Base-by-base conservation (phyloP, 1,139 yeast species). In the Yamadazyma sp. region DNA sequence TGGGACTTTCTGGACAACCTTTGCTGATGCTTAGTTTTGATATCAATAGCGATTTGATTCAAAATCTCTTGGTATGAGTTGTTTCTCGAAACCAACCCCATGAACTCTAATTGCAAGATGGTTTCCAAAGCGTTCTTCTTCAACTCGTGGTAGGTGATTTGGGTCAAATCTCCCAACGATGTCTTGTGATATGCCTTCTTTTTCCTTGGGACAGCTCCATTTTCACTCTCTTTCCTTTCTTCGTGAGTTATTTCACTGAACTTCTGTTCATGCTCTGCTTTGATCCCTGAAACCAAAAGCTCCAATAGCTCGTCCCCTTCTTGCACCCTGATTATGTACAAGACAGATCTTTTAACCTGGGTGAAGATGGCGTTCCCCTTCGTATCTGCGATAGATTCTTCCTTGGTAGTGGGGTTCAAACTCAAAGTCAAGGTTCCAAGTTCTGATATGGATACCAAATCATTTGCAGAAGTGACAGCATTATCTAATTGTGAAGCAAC, bases 31-130 rank as follows among this genome's bases (percentile, higher is more conserved):
- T 89, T 89, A 30, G 87, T 80, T 54, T 83, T 81, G 50, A 92
- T 88, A 49, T 94, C 97, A 39, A 76, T 65, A 0, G 96, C 96
- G 45, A 92, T 84, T 46, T 86, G 88, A 55, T 89, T 89, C 43
- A 92, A 64, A 18, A 92, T 59, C 17, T 77, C 82, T 57, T 92
- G 98, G 59, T 83, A 88, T 24, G 86, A 81, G 55, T 87, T 80
- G 16, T 73, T 67, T 42, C 95, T 73, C 2, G 84, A 68, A 10
- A 89, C 73, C 36, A 74, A 66, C 2, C 91, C 92, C 58, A 79
- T 65, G 1, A 75, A 60, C 56, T 91, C 98, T 39, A 92, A 67
- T 50, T 88, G 87, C 40, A 89, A 68, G 3, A 92, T 73, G 38
- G 83, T 77, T 51, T 86, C 92, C 37, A 94, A 64, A 0, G 96